phyloP scores from a whole-genome alignment of 495 filamentous ascomycete species.

The Xylaria curta region DNA sequence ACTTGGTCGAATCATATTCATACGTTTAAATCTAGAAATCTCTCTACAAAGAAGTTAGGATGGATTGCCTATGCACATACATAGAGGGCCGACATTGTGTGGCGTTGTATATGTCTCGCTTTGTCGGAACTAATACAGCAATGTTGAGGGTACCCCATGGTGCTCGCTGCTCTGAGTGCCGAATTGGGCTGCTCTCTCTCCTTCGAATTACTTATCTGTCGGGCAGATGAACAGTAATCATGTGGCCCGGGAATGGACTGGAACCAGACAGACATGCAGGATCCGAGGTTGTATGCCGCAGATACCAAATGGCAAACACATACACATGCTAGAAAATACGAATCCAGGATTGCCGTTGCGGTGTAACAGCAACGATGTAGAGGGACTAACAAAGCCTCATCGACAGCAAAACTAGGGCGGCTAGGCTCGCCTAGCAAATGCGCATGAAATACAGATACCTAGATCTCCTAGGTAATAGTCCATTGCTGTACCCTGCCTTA shows the following conservation, averaged over 20 bases:
- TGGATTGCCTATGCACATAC: neutral
- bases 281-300: neutral
- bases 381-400: slow-evolving; percentile 9
- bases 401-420: slow-evolving; percentile 9
- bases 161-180: neutral
- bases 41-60: too few relatives aligned
- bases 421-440: slow-evolving; percentile 19
- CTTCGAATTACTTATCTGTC: neutral
- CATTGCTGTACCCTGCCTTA: slow-evolving; percentile 13
- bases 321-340: slow-evolving; percentile 12
- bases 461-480: neutral
- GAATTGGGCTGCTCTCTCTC: neutral
- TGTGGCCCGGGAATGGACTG: neutral
- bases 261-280: neutral
- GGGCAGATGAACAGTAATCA: slow-evolving; percentile 9
- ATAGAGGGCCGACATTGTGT: neutral
- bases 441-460: slow-evolving; percentile 17
- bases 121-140: neutral
- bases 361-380: slow-evolving; percentile 24
- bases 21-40: too few relatives aligned
- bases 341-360: neutral
- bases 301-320: neutral
- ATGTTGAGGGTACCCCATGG: neutral
- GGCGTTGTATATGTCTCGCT: neutral
- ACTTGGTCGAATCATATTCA: neutral